Evolutionary conservation across 257 asterid genomes (phyloP), one percentile per base, ranked within the genome.

Genomic region (Echites panduratus): DNA sequence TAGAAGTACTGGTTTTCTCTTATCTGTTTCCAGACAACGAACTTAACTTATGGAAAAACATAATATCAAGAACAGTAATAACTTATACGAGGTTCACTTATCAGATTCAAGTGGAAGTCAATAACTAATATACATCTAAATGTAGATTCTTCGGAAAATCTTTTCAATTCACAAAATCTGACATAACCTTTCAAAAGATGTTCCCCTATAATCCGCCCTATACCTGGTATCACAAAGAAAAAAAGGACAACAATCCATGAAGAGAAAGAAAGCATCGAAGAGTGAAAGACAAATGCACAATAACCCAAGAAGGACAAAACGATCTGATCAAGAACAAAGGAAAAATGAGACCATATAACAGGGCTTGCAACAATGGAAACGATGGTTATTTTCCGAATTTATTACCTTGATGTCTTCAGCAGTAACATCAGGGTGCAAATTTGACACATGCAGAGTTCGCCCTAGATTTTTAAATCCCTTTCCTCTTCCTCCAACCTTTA

Each of bases 401-500:
- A 44, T 26, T 70, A 89, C 92, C 86, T 63, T 61, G 77, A 89
- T 73, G 78, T 89, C 95, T 8, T 66, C 72, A 12, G 79, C 75
- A 47, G 88, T 66, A 71, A 89, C 95, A 16, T 77, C 79, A 67
- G 24, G 68, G 65, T 77, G 75, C 87, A 89, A 77, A 79, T 89
- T 87, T 44, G 95, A 87, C 53, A 89, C 67, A 32, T 78, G 80
- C 22, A 89, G 83, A 80, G 76, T 82, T 11, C 80, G 75, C 71
- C 80, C 89, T 16, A 73, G 69, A 67, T 77, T 80, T 40, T 75
- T 48, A 68, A 45, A 77, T 35, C 72, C 56, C 22, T 32, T 26
- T 43, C 41, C 45, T 24, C 24, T 26, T 43, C 41, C 52, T 24
- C 24, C 71, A 32, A 24, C 80, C 78, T 44, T 77, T 64, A 68